These are phyloP conservation scores for Dalbergia oliveri DNA, from an alignment of 306 rosid species.

Conservation along the genomic window DNA sequence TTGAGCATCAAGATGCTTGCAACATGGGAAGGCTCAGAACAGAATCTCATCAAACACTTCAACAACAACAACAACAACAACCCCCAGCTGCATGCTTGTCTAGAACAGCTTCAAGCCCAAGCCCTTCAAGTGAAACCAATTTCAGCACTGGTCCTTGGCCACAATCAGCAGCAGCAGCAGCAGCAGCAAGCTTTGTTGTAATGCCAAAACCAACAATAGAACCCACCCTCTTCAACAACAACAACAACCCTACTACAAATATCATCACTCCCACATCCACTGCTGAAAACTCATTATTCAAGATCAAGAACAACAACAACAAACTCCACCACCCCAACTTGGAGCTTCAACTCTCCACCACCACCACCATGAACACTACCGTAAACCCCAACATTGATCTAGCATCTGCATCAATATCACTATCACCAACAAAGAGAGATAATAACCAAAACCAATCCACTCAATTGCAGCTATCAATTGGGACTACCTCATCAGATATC, in stretches of 20 bases:
- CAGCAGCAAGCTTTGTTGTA: constrained; percentile 43
- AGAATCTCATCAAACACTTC: constrained; percentile 71
- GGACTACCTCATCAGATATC: constrained; percentile 63
- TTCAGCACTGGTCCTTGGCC: constrained; percentile 72
- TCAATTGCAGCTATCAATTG: constrained; percentile 85
- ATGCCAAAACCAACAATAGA: constrained; percentile 45
- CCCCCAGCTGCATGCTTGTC: constrained; percentile 74
- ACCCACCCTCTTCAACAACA: constrained; percentile 47
- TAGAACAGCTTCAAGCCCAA: constrained; percentile 95
- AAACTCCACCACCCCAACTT: constrained; percentile 64
- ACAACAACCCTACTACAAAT: constrained; percentile 38
- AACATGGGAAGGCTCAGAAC: constrained; percentile 75
- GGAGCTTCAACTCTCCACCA: constrained; percentile 92
- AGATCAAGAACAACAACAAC: constrained; percentile 31
- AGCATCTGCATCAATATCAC: constrained; percentile 38
- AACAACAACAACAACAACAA: neutral
- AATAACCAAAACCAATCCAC: constrained; percentile 63
- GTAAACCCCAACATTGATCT: constrained; percentile 39
- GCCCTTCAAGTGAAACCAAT: constrained; percentile 91
- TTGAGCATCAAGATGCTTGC: constrained; percentile 99
- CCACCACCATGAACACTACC: constrained; percentile 1
- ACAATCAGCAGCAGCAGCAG: constrained; percentile 40
- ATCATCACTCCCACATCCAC: neutral
- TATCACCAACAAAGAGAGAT: constrained; percentile 51
- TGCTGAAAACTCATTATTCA: constrained; percentile 37